A percentile compares a stretch with the other conserved stretches of the same genome.
These are phyloP conservation scores for Clavariopsis aquatica DNA, from an alignment of 495 filamentous ascomycete species.

Conservation along the genomic window DNA sequence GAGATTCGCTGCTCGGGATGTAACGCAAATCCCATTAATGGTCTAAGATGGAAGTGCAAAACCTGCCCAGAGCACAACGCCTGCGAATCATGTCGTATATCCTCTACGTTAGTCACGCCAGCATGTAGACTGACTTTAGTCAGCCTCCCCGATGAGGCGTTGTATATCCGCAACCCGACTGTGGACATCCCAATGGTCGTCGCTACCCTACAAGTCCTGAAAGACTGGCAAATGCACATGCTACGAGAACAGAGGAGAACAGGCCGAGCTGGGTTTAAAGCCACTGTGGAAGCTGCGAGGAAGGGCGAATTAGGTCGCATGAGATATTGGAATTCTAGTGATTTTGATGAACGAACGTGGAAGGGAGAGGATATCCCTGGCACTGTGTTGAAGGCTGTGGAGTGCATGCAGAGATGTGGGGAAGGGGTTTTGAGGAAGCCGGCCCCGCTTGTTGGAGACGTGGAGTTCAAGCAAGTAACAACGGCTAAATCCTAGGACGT, in stretches of 20 bases:
- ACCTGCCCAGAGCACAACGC: slow-evolving; percentile 24
- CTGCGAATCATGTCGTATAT: slow-evolving; percentile 22
- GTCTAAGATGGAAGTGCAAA: slow-evolving; percentile 28
- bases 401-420: background rate
- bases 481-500: too few relatives aligned
- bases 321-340: slow-evolving; percentile 18
- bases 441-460: too few relatives aligned
- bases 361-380: slow-evolving; percentile 10
- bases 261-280: slow-evolving; percentile 17
- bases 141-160: slow-evolving; percentile 26
- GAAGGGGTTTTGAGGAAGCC: too few relatives aligned
- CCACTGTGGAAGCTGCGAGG: slow-evolving; percentile 13
- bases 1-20: slow-evolving; percentile 13
- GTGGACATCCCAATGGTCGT: slow-evolving; percentile 21
- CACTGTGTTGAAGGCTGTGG: background rate
- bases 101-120: slow-evolving; percentile 2
- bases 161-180: slow-evolving; percentile 15
- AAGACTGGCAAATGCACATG: slow-evolving; percentile 28
- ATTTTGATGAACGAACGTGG: slow-evolving; percentile 6
- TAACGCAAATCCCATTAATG: slow-evolving; percentile 5
- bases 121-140: slow-evolving; percentile 20
- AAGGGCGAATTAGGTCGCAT: slow-evolving; percentile 20
- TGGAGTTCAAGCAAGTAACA: too few relatives aligned
- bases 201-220: slow-evolving; percentile 30
- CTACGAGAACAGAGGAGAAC: slow-evolving; percentile 24